phyloP scores from a whole-genome alignment of 345 rosid species.

The Reutealis trisperma region DNA sequence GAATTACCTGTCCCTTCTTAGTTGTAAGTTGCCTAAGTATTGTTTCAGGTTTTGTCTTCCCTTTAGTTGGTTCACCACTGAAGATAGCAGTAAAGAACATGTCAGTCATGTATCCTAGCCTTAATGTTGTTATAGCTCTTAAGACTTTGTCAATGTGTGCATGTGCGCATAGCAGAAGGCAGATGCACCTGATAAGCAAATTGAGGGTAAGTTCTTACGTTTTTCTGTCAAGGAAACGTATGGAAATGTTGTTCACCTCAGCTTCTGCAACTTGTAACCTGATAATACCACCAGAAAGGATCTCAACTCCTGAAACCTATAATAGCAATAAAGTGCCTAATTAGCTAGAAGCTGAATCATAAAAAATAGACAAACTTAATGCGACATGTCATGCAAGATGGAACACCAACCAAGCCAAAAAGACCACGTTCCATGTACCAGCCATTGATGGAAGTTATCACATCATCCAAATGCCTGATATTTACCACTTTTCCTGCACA shows the following conservation, averaged over 20 bases:
- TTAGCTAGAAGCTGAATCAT: not conserved
- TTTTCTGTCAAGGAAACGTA: slow-evolving; percentile 84
- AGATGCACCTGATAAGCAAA: slow-evolving; percentile 4
- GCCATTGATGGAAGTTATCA: slow-evolving; percentile 80
- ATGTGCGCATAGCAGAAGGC: not conserved
- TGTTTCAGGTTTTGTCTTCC: slow-evolving; percentile 82
- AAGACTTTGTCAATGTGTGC: not conserved
- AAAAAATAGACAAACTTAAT: not conserved
- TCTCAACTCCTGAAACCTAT: slow-evolving; percentile 86
- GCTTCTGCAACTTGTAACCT: slow-evolving; percentile 93
- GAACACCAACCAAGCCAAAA: slow-evolving; percentile 75
- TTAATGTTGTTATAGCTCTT: not conserved
- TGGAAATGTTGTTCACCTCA: slow-evolving; percentile 84
- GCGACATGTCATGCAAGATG: slow-evolving; percentile 6
- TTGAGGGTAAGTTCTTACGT: slow-evolving; percentile 59
- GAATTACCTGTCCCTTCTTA: slow-evolving; percentile 88
- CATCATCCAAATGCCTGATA: slow-evolving; percentile 80
- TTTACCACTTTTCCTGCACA: slow-evolving; percentile 95
- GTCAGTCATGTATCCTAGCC: slow-evolving; percentile 11
- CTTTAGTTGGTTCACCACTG: slow-evolving; percentile 90
- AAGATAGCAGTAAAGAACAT: slow-evolving; percentile 25
- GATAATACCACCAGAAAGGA: slow-evolving; percentile 90
- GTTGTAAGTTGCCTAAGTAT: slow-evolving; percentile 91
- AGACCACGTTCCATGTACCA: slow-evolving; percentile 97
- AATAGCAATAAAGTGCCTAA: not conserved